Evolutionary conservation across 2,329 filamentous ascomycete species (phyloP).

Genomic region (Corynespora cassiicola): DNA sequence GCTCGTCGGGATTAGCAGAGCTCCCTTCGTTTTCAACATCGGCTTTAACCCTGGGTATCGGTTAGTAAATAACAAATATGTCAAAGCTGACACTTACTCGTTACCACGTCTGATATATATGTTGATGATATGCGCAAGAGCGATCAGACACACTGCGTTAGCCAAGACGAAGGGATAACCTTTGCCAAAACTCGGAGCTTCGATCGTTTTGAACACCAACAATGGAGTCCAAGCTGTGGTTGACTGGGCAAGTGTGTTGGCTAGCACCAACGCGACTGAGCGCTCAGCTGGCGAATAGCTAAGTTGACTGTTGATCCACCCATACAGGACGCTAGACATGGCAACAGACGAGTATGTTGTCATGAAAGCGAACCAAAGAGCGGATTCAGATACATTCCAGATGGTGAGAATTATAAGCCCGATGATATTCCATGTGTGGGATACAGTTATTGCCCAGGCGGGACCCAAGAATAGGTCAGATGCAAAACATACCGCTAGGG

Average conservation of each 20-base stretch:
- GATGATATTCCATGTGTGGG: slow-evolving; percentile 59
- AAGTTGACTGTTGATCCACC: slow-evolving; percentile 62
- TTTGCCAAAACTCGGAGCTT: slow-evolving; percentile 51
- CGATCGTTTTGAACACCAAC: slow-evolving; percentile 57
- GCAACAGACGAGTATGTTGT: slow-evolving; percentile 58
- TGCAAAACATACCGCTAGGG: slow-evolving; percentile 60
- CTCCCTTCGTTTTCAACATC: too few relatives aligned
- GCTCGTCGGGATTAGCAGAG: too few relatives aligned
- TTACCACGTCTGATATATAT: slow-evolving; percentile 15
- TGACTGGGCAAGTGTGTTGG: slow-evolving; percentile 61
- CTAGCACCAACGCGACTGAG: slow-evolving; percentile 57
- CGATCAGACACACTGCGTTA: slow-evolving; percentile 46
- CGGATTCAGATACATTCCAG: slow-evolving; percentile 63
- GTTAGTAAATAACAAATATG: too few relatives aligned
- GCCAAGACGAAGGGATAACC: slow-evolving; percentile 52
- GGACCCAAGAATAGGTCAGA: slow-evolving; percentile 62
- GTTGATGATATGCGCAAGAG: slow-evolving; percentile 25
- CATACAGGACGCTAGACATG: slow-evolving; percentile 63
- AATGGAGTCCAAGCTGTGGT: slow-evolving; percentile 64
- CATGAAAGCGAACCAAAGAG: slow-evolving; percentile 61
- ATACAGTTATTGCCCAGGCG: slow-evolving; percentile 62
- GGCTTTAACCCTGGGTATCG: too few relatives aligned
- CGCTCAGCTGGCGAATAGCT: slow-evolving; percentile 55
- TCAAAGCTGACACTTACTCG: slow-evolving; percentile 8
- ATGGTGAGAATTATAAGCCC: slow-evolving; percentile 61